phyloP scores from a whole-genome alignment of 1,284 basidiomycete genomes.

The Ustilago xerochloae region DNA sequence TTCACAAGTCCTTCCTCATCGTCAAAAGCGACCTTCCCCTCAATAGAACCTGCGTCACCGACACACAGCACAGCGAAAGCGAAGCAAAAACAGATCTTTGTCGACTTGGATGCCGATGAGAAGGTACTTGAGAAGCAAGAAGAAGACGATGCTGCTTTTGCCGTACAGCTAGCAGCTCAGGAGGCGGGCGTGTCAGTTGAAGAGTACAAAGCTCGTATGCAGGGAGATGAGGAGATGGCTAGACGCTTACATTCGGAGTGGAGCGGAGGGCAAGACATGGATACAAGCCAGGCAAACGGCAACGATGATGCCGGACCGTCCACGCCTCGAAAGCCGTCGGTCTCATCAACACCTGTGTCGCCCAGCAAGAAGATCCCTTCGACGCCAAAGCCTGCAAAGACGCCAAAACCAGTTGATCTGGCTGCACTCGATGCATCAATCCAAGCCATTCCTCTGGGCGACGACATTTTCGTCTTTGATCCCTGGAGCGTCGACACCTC shows the following conservation, averaged over 20 bases:
- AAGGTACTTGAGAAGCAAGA: conserved; percentile 7
- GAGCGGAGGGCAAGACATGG: conserved; percentile 9
- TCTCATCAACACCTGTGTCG: background rate
- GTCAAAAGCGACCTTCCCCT: conserved; percentile 4
- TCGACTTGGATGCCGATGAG: background rate
- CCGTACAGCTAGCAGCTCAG: conserved; percentile 38
- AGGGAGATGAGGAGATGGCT: conserved; percentile 48
- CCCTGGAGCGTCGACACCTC: conserved; percentile 52
- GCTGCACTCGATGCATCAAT: conserved; percentile 51
- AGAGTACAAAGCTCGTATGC: conserved; percentile 19
- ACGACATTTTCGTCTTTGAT: conserved; percentile 66
- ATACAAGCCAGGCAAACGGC: background rate
- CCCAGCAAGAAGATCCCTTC: background rate
- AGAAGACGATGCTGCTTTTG: conserved; percentile 38
- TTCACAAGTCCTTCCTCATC: conserved; percentile 38
- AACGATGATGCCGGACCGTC: background rate
- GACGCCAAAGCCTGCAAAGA: background rate
- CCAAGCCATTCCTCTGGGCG: conserved; percentile 55
- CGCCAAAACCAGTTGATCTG: conserved; percentile 33
- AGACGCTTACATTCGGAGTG: conserved; percentile 39
- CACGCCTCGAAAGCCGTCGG: background rate
- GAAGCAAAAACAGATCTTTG: conserved; percentile 14
- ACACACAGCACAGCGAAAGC: conserved; percentile 8
- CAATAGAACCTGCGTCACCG: conserved; percentile 9
- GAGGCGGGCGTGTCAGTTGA: conserved; percentile 22